phyloP scores from a whole-genome alignment of 768 basidiomycete genomes.

The Termitomyces sp. region DNA sequence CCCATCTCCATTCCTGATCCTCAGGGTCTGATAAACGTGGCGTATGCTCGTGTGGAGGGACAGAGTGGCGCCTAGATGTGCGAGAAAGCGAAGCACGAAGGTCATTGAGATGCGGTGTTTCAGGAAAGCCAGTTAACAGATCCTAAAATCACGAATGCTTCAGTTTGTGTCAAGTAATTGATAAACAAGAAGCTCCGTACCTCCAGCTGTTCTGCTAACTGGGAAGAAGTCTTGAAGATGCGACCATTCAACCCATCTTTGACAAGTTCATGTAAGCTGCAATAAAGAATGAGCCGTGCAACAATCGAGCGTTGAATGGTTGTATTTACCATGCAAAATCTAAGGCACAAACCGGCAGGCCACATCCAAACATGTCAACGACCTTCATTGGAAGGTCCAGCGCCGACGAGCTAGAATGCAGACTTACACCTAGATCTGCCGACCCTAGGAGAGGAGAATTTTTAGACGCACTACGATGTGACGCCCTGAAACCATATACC shows the following conservation, averaged over 20 bases:
- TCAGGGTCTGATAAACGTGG: slow-evolving; percentile 17
- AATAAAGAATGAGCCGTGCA: background rate
- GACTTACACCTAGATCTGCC: slow-evolving; percentile 86
- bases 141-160: slow-evolving; percentile 30
- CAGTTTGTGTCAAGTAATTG: background rate
- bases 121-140: slow-evolving; percentile 60
- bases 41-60: slow-evolving; percentile 18
- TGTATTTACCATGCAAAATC: slow-evolving; percentile 80
- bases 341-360: slow-evolving; percentile 88
- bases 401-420: slow-evolving; percentile 88
- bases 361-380: slow-evolving; percentile 99
- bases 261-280: slow-evolving; percentile 83
- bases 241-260: slow-evolving; percentile 81
- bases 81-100: slow-evolving; percentile 50
- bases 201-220: slow-evolving; percentile 73
- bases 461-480: background rate
- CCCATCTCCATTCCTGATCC: slow-evolving; percentile 51
- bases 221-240: slow-evolving; percentile 61
- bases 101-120: slow-evolving; percentile 41
- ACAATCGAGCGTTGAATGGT: slow-evolving; percentile 14
- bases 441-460: slow-evolving; percentile 50
- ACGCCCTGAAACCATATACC: slow-evolving; percentile 40
- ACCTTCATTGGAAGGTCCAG: slow-evolving; percentile 98
- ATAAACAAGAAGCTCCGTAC: slow-evolving; percentile 30
- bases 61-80: slow-evolving; percentile 23